Base-by-base conservation (phyloP, 164 flowering plant species). In the Brasenia schreberi region DNA sequence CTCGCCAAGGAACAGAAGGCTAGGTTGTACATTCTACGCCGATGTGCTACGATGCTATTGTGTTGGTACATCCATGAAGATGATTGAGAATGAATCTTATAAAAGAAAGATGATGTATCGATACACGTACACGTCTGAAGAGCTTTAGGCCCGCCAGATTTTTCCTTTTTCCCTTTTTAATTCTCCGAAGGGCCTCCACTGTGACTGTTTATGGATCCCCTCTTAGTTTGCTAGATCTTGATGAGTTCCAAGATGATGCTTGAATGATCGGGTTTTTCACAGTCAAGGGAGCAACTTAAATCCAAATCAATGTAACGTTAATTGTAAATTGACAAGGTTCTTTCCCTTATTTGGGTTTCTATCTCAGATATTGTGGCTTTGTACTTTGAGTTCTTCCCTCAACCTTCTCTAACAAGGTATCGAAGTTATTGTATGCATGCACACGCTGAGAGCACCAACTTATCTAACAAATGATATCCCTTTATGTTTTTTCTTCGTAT, bases 51-150 rank as follows among this genome's bases (percentile, higher is more conserved):
- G 68, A 87, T 87, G 90, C 85, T 85, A 59, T 71, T 83, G 9
- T 87, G 92, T 69, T 87, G 85, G 85, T 83, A 83, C 69, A 84
- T 84, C 65, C 85, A 86, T 11, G 91, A 85, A 64, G 90, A 86
- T 67, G 87, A 82, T 33, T 77, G 70, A 18, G 33, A 33, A 4
- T 33, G 39, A 4, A 33, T 33, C 39, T 33, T 33, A 33, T 33
- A 4, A 33, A 33, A 33, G 39, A 33, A 33, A 33, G 27, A 23
- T 0, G 39, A 33, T 33, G 39, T 33, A 33, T 33, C 1, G 17
- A 58, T n/a, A 4, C 60, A 14, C 60, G 18, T 58, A 58, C 14
- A 58, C 18, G 17, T 58, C 5, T 12, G 18, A 14, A 58, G 4
- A n/a, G 18, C 16, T 49, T 49, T 33, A 33, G 39, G 39, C 4